Base-by-base conservation (phyloP, 345 rosid species). In the Physaria fendleri region DNA sequence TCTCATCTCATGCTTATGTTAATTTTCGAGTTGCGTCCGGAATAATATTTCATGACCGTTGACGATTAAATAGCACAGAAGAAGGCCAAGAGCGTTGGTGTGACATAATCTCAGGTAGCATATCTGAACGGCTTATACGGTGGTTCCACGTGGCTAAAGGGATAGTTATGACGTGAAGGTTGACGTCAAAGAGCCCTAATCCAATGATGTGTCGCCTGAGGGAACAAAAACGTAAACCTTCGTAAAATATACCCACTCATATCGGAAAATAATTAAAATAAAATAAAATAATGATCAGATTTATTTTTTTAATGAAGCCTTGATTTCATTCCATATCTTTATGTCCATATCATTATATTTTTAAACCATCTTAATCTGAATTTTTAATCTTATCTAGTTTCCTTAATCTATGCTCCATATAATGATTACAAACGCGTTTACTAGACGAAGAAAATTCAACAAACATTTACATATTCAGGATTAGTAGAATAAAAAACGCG, bases 211-310 rank as follows among this genome's bases (percentile, higher is more conserved):
- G 72, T 81, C 87, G 89, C 65, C 72, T 78, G 47, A 13, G 8
- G 13, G 34, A 58, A 25, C 59, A 33, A 76, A 78, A 78, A n/a
- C n/a, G 85, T 79, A 83, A 82, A 82, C 77, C 45, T 62, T 66
- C 72, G 67, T 44, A 76, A 75, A 76, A 27, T 45, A 62, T 58
- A 63, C 57, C 61, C 46, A 13, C 66, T 42, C 23, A 49, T 53
- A 67, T 33, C 23, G 5, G 21, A 40, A 10, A 1, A 22, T 22
- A n/a, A 2, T 22, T 22, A 54, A 20, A 49, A 21, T 21, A 2
- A 21, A 13, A 35, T n/a, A n/a, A 67, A 40, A n/a, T n/a, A 37
- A 28, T 37, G 33, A 65, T 49, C 49, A n/a, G n/a, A 30, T 15
- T 47, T 15, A 17, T 10, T n/a, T 27, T 33, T 4, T 59, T 34